Conservation (phyloP, 495 filamentous ascomycete genomes). For the Trichoderma parareesei region DNA sequence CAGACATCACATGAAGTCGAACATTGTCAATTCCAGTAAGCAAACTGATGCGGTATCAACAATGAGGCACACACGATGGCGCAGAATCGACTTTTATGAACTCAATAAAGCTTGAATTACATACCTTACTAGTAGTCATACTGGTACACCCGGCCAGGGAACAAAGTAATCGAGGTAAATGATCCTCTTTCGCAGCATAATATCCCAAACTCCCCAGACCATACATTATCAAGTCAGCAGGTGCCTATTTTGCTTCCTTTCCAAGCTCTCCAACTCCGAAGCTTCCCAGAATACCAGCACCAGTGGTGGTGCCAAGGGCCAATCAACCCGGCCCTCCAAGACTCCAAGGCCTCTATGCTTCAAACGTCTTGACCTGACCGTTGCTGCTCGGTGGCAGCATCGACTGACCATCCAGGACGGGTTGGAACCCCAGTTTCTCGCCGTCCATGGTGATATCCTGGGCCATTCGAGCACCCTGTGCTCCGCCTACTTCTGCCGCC, state of each 20-base stretch:
- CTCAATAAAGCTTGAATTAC: neutral
- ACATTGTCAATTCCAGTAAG: too few relatives aligned
- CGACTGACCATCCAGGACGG: constrained; percentile 33
- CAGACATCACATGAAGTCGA: too few relatives aligned
- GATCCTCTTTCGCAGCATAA: constrained; percentile 1
- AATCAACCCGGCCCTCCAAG: neutral
- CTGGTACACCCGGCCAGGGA: neutral
- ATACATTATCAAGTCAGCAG: neutral
- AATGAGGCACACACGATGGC: too few relatives aligned
- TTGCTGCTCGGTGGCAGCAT: constrained; percentile 61
- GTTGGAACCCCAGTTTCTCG: constrained; percentile 56
- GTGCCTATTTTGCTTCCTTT: constrained; percentile 1
- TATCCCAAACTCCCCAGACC: constrained; percentile 6
- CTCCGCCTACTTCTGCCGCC: constrained; percentile 50
- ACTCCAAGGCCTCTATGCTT: constrained; percentile 24
- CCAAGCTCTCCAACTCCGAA: neutral
- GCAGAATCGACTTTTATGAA: neutral
- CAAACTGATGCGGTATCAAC: too few relatives aligned
- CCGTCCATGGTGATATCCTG: constrained; percentile 37
- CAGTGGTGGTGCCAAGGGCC: neutral
- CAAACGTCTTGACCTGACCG: constrained; percentile 45
- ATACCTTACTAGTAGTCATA: neutral
- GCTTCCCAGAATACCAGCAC: neutral
- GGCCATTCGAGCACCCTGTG: constrained; percentile 49
- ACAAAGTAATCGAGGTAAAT: neutral